These are phyloP conservation scores for Coprinopsis cinerea DNA, from an alignment of 768 basidiomycete species.

Conservation along the genomic window DNA sequence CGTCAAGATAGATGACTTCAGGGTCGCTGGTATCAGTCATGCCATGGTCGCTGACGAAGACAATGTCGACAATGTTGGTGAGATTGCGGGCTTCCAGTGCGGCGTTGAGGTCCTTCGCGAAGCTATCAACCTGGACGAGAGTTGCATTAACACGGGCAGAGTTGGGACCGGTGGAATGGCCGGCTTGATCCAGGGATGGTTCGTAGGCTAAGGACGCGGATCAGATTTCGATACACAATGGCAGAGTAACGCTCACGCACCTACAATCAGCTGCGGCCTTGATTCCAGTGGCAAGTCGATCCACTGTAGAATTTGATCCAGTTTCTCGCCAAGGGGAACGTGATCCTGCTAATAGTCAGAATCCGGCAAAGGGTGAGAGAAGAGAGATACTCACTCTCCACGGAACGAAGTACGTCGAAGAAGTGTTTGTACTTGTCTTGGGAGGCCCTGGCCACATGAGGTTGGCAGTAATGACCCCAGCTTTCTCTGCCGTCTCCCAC, in stretches of 20 bases:
- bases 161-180: conserved; percentile 65
- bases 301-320: conserved; percentile 76
- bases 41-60: conserved; percentile 90
- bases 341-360: conserved; percentile 37
- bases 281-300: conserved; percentile 67
- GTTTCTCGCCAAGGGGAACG: conserved; percentile 61
- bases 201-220: conserved; percentile 55
- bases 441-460: conserved; percentile 95
- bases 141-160: conserved; percentile 72
- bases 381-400: conserved; percentile 51
- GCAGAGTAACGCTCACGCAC: conserved; percentile 29
- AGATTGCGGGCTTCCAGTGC: conserved; percentile 67
- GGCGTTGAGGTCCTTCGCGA: conserved; percentile 63
- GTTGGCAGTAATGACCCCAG: conserved; percentile 73
- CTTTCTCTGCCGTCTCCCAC: conserved; percentile 83
- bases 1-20: conserved; percentile 73
- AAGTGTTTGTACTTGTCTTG: conserved; percentile 53
- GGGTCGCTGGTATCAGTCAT: conserved; percentile 86
- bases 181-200: conserved; percentile 82
- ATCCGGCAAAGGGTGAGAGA: not conserved
- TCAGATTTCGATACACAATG: not conserved
- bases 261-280: conserved; percentile 74
- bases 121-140: conserved; percentile 61
- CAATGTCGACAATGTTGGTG: conserved; percentile 76
- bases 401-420: conserved; percentile 72